These are phyloP conservation scores for Russula lepida DNA, from an alignment of 768 basidiomycete species.

Conservation along the genomic window DNA sequence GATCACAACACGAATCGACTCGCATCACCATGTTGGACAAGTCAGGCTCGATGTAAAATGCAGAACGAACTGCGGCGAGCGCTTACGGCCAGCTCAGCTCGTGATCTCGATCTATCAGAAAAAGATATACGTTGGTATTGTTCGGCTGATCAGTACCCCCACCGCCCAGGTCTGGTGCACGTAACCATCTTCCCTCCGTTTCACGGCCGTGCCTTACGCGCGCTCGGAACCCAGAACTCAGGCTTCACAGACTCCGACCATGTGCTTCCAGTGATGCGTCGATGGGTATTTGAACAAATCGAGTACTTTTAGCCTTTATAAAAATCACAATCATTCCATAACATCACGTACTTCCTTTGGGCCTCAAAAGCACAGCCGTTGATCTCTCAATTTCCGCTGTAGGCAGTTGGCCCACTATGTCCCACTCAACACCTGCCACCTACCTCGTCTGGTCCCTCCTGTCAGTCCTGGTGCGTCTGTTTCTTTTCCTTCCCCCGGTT, in stretches of 20 bases:
- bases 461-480: conserved; percentile 38
- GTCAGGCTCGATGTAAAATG: not conserved
- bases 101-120: not conserved
- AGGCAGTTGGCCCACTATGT: not conserved
- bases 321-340: not conserved
- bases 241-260: not conserved
- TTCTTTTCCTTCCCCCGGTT: not conserved
- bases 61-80: not conserved
- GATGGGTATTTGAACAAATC: not conserved
- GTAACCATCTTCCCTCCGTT: not conserved
- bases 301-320: not conserved
- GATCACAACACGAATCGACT: not conserved
- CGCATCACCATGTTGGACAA: not conserved
- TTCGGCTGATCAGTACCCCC: not conserved
- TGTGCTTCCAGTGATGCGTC: conserved; percentile 12
- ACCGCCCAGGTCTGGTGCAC: not conserved
- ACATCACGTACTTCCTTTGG: not conserved
- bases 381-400: not conserved
- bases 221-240: not conserved
- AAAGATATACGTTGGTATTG: not conserved
- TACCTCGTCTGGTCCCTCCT: conserved; percentile 58
- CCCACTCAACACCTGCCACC: conserved; percentile 3
- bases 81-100: not conserved
- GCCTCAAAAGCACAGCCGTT: not conserved
- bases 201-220: not conserved